Evolutionary conservation across 257 asterid species (phyloP), one percentile per base, ranked within the genome.

Genomic region (Eucommia ulmoides): DNA sequence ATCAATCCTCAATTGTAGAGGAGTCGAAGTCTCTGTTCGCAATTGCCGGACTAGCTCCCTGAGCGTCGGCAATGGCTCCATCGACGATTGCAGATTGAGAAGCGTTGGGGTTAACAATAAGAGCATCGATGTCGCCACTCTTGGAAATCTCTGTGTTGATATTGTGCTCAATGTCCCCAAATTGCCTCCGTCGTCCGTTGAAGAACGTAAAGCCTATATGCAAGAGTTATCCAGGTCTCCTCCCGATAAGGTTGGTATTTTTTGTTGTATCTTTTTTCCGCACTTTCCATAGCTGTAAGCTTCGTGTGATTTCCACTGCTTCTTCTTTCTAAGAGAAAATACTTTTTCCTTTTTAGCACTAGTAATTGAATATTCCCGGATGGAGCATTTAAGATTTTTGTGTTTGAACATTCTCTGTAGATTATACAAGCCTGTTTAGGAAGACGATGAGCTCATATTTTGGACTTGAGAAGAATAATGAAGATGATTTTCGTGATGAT

Each of bases 81-180:
- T 65, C 29, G 76, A 68, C 14, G 38, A 29, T 12, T 12, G 12
- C 38, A 82, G 70, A 10, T 51, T 73, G 57, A 8, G 60, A 11
- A 62, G 68, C 41, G 52, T 71, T 24, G 64, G 55, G 33, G 76
- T 62, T 6, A 66, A 61, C 6, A 12, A 5, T 35, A 88, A 88
- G 73, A 88, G 82, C 15, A 59, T 89, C 22, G 97, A 89, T 62
- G 81, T 89, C 54, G 82, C 94, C 1, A 89, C 97, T 19, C 62
- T 89, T 15, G 97, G 97, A 7, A 89, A 89, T 68, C 77, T 89
- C 18, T 89, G 97, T 22, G 83, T 89, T 23, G 96, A 89, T 65
- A 76, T 89, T 59, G 97, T 89, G 48, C 91, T 89, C 53, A 75
- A 52, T 70, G 97, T 89, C 46, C 94, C 93, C 3, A 22, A 74